These are phyloP conservation scores for Inga leiocalycina DNA, from an alignment of 306 rosid species.

Conservation along the genomic window DNA sequence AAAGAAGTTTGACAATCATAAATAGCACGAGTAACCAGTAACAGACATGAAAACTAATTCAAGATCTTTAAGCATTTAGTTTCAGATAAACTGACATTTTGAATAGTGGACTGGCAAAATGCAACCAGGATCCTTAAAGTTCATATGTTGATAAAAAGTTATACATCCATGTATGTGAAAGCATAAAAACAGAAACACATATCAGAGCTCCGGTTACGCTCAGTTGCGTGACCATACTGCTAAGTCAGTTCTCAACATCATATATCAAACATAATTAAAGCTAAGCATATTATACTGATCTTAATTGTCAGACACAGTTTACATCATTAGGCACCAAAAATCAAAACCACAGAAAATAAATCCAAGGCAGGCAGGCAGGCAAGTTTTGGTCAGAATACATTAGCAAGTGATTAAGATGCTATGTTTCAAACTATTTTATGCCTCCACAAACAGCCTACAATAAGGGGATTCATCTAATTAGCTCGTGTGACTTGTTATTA, in stretches of 20 bases:
- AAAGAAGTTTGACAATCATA: slow-evolving; percentile 9
- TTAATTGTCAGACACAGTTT: too few species aligned
- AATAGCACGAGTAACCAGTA: slow-evolving; percentile 16
- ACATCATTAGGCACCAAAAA: too few species aligned
- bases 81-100: background rate
- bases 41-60: background rate
- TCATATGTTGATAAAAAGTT: background rate
- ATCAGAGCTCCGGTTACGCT: background rate
- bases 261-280: background rate
- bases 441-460: too few species aligned
- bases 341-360: too few species aligned
- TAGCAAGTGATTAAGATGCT: too few species aligned
- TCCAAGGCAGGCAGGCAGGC: too few species aligned
- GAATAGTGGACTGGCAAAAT: background rate
- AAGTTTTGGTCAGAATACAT: too few species aligned
- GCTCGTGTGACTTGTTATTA: too few species aligned
- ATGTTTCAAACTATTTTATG: too few species aligned
- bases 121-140: background rate
- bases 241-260: background rate
- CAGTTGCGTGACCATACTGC: background rate
- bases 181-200: background rate
- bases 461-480: too few species aligned
- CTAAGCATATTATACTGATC: background rate
- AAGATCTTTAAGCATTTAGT: background rate
- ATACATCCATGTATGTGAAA: background rate